Evolutionary conservation across 2,329 filamentous ascomycete species (phyloP), one percentile per base, ranked within the genome.

Genomic region (Rhexocercosporidium sp.): DNA sequence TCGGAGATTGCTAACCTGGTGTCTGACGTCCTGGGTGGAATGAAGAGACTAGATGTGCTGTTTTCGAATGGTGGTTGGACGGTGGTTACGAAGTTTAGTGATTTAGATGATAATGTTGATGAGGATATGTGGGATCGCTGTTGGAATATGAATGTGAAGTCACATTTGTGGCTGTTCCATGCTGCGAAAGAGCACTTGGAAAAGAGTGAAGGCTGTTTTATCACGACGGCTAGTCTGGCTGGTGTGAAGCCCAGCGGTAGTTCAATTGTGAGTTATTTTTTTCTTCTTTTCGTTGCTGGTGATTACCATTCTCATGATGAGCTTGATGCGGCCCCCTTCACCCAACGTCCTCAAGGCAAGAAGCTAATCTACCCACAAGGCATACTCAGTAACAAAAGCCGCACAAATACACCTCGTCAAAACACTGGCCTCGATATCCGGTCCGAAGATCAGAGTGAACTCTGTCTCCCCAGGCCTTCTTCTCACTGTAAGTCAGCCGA

Each of bases 301-400:
- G 20, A 22, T 39, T 7, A 57, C 29, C 20, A 37, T 20, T 14
- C 29, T 12, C 34, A 37, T 37, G 34, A 37, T 11, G 34, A 37
- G 20, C 31, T 37, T 20, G 3, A 34, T 56, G 11, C 20, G 34
- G 16, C 44, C 44, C 18, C 44, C 8, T 47, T 16, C n/a, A 18
- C 41, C 14, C 16, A 47, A 20, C 16, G 14, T 11, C 51, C n/a
- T 18, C 31, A 22, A 6, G 3, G 14, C 6, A 57, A 20, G 18
- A 29, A 14, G 59, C 59, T 62, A 27, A 53, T 25, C 46, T 5
- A 3, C 5, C 3, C 2, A 27, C 20, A 12, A 85, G 89, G 87
- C 92, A 3, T 96, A 96, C 75, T 83, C 88, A 0, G 90, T 94
- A 20, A 92, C 91, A 44, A 96, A 96, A 77, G 86, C 92, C 94